A percentile compares a stretch with the other conserved stretches of the same genome.
These are phyloP conservation scores for Amniculicola lignicola DNA, from an alignment of 495 filamentous ascomycete species.

Conservation along the genomic window DNA sequence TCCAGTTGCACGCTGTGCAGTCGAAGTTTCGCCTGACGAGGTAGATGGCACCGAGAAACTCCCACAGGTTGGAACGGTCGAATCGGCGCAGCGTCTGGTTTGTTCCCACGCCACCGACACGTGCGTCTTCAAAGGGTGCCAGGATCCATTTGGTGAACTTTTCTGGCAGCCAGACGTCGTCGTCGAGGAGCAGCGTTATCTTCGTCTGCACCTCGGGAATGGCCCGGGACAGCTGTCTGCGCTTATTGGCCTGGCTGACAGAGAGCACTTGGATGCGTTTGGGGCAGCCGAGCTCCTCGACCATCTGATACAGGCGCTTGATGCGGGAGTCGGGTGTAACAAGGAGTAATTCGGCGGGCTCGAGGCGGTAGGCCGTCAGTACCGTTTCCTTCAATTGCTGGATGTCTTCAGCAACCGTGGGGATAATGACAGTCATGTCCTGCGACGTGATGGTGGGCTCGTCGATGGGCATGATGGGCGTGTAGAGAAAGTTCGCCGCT, in stretches of 20 bases:
- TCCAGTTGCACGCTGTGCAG: constrained; percentile 78
- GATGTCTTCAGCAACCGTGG: constrained; percentile 63
- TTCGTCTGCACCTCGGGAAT: constrained; percentile 71
- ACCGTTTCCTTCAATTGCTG: constrained; percentile 59
- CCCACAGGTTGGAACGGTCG: constrained; percentile 59
- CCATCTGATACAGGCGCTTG: constrained; percentile 52
- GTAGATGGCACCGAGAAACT: constrained; percentile 77
- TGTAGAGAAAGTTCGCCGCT: constrained; percentile 57
- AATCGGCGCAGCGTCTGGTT: constrained; percentile 74
- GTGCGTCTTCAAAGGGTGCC: constrained; percentile 75
- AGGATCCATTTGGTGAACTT: constrained; percentile 78
- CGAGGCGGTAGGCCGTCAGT: constrained; percentile 54
- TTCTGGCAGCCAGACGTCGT: constrained; percentile 80
- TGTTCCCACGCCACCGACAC: constrained; percentile 77
- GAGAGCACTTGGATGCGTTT: constrained; percentile 45
- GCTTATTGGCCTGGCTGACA: constrained; percentile 64
- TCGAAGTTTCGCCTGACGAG: constrained; percentile 85
- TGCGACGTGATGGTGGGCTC: constrained; percentile 61
- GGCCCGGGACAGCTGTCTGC: constrained; percentile 75
- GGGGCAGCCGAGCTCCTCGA: constrained; percentile 42
- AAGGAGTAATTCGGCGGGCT: constrained; percentile 57
- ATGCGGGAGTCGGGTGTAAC: constrained; percentile 65
- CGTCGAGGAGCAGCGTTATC: constrained; percentile 80
- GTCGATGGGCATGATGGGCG: constrained; percentile 59
- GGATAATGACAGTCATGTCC: constrained; percentile 74